A percentile compares a stretch with the other conserved stretches of the same genome.
Evolutionary conservation across 441 rosid species (phyloP).

Genomic region (Syzygium syzygioides): DNA sequence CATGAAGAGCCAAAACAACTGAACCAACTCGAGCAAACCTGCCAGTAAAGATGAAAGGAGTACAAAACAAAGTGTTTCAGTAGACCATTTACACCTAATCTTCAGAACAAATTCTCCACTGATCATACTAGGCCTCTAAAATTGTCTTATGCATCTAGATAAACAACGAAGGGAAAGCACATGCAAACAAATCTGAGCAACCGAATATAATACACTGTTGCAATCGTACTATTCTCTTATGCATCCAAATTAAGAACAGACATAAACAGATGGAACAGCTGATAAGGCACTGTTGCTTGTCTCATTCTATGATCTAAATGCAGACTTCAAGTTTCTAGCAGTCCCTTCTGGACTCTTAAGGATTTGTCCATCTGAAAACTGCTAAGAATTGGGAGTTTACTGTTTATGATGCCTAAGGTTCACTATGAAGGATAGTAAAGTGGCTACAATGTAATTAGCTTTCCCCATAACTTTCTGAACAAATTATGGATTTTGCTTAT

Average conservation of each 20-base stretch:
- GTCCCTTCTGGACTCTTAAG: neutral
- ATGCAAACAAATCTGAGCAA: neutral
- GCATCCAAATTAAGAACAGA: neutral
- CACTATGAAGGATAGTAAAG: neutral
- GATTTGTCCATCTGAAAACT: neutral
- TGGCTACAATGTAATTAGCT: neutral
- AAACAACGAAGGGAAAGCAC: neutral
- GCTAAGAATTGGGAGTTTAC: neutral
- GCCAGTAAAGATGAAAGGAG: conserved; percentile 9
- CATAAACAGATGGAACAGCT: neutral
- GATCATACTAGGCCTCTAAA: neutral
- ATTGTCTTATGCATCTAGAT: neutral
- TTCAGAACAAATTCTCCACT: neutral
- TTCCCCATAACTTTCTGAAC: neutral
- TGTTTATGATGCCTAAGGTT: neutral
- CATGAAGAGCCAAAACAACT: conserved; percentile 88
- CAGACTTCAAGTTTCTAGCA: neutral
- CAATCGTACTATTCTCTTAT: neutral
- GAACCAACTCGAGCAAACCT: conserved; percentile 92
- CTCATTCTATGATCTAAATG: neutral
- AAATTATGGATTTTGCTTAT: neutral
- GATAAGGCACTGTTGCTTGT: neutral
- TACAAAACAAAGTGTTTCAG: neutral
- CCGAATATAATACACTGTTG: neutral
- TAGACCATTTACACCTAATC: neutral